phyloP scores from a whole-genome alignment of 2,329 filamentous ascomycete species.

The Penicillium hesseltinei region DNA sequence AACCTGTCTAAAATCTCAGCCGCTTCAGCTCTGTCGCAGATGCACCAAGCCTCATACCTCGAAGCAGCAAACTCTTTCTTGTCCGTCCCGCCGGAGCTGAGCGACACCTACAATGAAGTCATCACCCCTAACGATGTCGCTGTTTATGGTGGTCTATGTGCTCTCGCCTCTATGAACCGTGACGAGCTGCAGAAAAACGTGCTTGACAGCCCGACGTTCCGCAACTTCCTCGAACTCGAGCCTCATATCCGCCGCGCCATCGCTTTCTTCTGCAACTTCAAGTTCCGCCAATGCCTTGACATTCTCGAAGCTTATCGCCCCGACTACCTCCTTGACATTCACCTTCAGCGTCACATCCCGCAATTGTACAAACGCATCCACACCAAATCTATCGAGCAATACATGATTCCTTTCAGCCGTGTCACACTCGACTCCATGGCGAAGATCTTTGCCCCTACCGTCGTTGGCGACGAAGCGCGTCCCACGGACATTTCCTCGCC shows the following conservation, averaged over 20 bases:
- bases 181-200: conserved; percentile 70
- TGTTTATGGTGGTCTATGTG: conserved; percentile 84
- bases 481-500: conserved; percentile 58
- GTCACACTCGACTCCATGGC: conserved; percentile 80
- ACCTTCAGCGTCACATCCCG: conserved; percentile 72
- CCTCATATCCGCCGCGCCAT: conserved; percentile 92
- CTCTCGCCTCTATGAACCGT: conserved; percentile 85
- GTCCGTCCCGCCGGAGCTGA: conserved; percentile 57
- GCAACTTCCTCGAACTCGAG: conserved; percentile 85
- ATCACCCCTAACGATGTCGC: conserved; percentile 84
- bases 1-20: conserved; percentile 64
- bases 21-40: conserved; percentile 60
- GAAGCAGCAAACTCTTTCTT: conserved; percentile 74
- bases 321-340: conserved; percentile 88
- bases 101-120: conserved; percentile 64
- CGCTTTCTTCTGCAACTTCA: conserved; percentile 81
- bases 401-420: conserved; percentile 84
- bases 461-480: conserved; percentile 46
- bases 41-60: conserved; percentile 56
- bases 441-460: conserved; percentile 64
- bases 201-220: conserved; percentile 77
- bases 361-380: conserved; percentile 72
- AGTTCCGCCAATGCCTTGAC: conserved; percentile 80
- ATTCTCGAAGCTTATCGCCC: conserved; percentile 77
- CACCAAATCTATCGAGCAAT: conserved; percentile 89